A percentile compares a stretch with the other conserved stretches of the same genome.
These are phyloP conservation scores for Spergularia marina DNA, from an alignment of 148 eudicot species.

Conservation along the genomic window DNA sequence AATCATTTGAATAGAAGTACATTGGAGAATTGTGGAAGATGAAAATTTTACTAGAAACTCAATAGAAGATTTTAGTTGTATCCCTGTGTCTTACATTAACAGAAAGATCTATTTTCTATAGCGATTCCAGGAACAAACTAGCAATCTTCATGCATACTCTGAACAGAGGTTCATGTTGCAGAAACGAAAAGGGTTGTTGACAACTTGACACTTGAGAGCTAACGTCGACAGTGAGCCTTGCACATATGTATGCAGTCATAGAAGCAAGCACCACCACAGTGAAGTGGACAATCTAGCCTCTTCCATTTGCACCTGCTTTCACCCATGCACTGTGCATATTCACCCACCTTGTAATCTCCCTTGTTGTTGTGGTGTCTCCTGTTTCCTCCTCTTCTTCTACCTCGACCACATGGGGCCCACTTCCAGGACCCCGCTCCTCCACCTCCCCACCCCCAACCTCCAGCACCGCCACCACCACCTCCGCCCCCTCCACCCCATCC, in stretches of 20 bases:
- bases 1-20: no score
- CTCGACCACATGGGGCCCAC: slow-evolving; percentile 33
- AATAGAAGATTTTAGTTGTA: no score
- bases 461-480: slow-evolving; percentile 42
- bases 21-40: no score
- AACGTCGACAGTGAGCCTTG: slow-evolving; percentile 46
- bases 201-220: neutral
- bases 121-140: neutral
- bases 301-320: slow-evolving; percentile 54
- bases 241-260: slow-evolving; percentile 67
- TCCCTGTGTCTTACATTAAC: no score
- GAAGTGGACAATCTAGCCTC: slow-evolving; percentile 69
- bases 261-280: slow-evolving; percentile 62
- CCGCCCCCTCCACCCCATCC: slow-evolving; percentile 38
- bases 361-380: neutral
- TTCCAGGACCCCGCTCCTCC: slow-evolving; percentile 31
- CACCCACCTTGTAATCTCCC: slow-evolving; percentile 45
- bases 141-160: no score
- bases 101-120: no score
- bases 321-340: slow-evolving; percentile 59
- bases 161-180: neutral
- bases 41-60: no score
- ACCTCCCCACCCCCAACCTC: slow-evolving; percentile 44
- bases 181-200: neutral
- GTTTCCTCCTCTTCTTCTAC: slow-evolving; percentile 32